Conservation (phyloP, 371 early-diverging fungal species). For the Mortierella sp. region DNA sequence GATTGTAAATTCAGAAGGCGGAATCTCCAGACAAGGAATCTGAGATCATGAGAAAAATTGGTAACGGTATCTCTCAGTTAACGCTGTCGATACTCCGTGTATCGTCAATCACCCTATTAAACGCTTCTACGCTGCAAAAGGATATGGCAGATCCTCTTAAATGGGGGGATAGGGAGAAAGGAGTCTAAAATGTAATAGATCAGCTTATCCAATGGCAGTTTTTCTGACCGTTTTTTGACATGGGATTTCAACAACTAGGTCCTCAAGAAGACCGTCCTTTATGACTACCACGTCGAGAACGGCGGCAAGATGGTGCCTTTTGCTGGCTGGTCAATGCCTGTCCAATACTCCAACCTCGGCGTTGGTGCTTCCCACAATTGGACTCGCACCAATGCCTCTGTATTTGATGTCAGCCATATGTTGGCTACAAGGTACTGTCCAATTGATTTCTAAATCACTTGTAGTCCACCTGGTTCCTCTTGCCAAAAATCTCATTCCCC, state of each 20-base stretch:
- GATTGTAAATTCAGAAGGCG: too few species aligned
- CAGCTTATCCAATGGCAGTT: not conserved
- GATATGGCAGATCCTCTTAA: too few species aligned
- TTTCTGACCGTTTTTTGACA: not conserved
- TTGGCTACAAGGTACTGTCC: conserved; percentile 85
- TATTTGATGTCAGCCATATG: conserved; percentile 99
- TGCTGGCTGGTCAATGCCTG: conserved; percentile 98
- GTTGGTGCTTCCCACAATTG: conserved; percentile 91
- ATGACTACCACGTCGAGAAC: conserved; percentile 91
- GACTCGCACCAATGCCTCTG: conserved; percentile 91
- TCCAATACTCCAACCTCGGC: conserved; percentile 87
- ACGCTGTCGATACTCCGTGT: too few species aligned
- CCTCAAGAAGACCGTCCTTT: conserved; percentile 85
- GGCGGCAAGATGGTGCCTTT: conserved; percentile 98
- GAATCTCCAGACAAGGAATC: too few species aligned
- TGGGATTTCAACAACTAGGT: conserved; percentile 24
- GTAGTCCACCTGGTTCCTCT: too few species aligned
- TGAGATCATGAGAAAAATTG: too few species aligned
- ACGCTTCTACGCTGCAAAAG: too few species aligned
- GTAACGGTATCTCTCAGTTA: too few species aligned
- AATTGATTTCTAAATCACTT: too few species aligned
- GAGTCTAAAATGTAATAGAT: not conserved
- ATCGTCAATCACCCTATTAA: too few species aligned
- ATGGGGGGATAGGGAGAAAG: not conserved
- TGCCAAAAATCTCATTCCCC: not conserved